Evolutionary conservation across 306 rosid species (phyloP), one percentile per base, ranked within the genome.

Genomic region (Morella rubra): DNA sequence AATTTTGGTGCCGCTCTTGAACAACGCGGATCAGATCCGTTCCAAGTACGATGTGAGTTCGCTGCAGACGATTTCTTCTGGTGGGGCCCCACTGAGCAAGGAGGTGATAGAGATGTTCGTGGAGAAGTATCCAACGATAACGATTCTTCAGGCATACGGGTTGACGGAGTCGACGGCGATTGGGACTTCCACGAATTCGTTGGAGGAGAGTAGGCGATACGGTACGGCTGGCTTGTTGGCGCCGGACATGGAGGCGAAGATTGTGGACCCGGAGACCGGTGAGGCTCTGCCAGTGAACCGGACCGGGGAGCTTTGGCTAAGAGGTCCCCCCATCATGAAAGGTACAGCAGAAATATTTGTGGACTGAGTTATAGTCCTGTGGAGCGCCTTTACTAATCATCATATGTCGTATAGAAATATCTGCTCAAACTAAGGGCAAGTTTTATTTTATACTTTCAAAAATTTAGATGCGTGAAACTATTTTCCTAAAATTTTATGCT

Each of bases 41-140:
- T 81, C 75, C 2, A 92, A 87, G 84, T 94, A 94, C 51, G 85
- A 94, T 15, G 44, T 94, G 83, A 71, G 87, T 7, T 86, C 98
- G 0, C 68, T 94, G 19, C 93, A 79, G 40, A 67, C 84, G 67
- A 87, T 76, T 51, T 54, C 88, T 2, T 90, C 89, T 0, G 96
- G 97, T 45, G 98, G 98, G 4, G 98, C 98, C 5, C 98, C 98
- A 4, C 76, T 92, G 27, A 86, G 98, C 22, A 94, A 89, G 87
- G 96, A 92, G 78, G 92, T 90, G 49, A 88, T 76, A 0, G 97
- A 94, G 72, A 97, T 93, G 46, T 89, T 92, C 67, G 75, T 89
- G 70, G 90, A 83, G 8, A 92, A 84, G 67, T 92, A 73, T 74
- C 95, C 95, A 0, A 58, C 73, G 5, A 89, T 94, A 7, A 51